Conservation (phyloP, 1,284 basidiomycete species). For the Naganishia sp. region DNA sequence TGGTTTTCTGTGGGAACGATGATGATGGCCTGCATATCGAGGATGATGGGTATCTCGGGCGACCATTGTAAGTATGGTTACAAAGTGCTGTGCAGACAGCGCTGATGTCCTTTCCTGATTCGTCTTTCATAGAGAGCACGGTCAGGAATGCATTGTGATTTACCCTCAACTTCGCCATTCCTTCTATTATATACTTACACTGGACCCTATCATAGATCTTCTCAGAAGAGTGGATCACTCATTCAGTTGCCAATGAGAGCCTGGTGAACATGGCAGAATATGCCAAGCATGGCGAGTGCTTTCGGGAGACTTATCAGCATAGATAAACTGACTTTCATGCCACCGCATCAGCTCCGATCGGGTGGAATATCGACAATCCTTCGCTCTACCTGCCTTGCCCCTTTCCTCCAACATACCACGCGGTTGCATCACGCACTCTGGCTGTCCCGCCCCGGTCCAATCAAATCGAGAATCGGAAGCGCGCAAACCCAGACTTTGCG, state of each 20-base stretch:
- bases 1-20: slow-evolving; percentile 11
- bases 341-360: not conserved
- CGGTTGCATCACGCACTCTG: not conserved
- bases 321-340: too few species aligned
- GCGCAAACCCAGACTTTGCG: too few species aligned
- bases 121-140: not conserved
- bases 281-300: slow-evolving; percentile 13
- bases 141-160: slow-evolving; percentile 16
- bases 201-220: not conserved
- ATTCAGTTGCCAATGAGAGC: not conserved
- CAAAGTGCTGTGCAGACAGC: too few species aligned
- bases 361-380: slow-evolving; percentile 5
- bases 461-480: not conserved
- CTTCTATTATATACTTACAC: not conserved
- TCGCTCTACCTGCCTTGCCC: slow-evolving; percentile 11
- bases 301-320: too few species aligned
- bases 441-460: too few species aligned
- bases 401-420: slow-evolving; percentile 15
- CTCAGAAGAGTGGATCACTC: slow-evolving; percentile 8
- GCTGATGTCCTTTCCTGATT: not conserved
- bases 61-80: slow-evolving; percentile 8
- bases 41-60: slow-evolving; percentile 7
- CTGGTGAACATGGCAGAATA: slow-evolving; percentile 15
- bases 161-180: not conserved
- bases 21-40: slow-evolving; percentile 2